phyloP scores from a whole-genome alignment of 306 rosid genomes.

The Vigna trinervia region DNA sequence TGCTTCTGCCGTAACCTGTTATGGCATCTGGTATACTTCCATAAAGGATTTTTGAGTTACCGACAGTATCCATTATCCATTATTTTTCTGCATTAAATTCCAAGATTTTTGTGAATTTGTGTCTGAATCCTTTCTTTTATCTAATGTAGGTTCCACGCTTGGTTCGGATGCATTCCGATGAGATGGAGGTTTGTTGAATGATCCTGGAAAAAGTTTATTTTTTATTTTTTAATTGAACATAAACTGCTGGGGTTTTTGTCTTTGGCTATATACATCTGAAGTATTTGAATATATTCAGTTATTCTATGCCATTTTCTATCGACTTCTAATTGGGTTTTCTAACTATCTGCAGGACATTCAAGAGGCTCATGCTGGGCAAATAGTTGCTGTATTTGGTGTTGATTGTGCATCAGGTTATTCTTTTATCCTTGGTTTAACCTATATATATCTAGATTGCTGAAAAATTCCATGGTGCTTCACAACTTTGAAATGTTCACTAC shows the following conservation, averaged over 20 bases:
- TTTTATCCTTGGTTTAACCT: constrained; percentile 33
- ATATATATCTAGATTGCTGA: constrained; percentile 13
- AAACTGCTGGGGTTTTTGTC: constrained; percentile 20
- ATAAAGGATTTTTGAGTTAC: too few relatives aligned
- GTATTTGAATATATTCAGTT: constrained; percentile 13
- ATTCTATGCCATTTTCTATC: constrained; percentile 4
- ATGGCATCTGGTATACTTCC: too few relatives aligned
- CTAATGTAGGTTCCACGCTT: constrained; percentile 90
- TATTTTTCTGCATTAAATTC: not conserved
- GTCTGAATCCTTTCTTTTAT: constrained; percentile 40
- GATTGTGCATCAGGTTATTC: constrained; percentile 98
- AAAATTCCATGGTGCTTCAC: not conserved
- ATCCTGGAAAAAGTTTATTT: not conserved
- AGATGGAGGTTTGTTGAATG: constrained; percentile 85
- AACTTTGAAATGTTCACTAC: constrained; percentile 13
- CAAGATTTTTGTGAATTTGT: constrained; percentile 31
- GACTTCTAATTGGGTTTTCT: constrained; percentile 22
- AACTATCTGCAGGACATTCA: constrained; percentile 78
- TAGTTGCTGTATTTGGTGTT: constrained; percentile 98
- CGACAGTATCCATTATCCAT: too few relatives aligned
- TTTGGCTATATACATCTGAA: not conserved
- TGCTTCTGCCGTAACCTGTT: too few relatives aligned
- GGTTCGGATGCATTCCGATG: constrained; percentile 96
- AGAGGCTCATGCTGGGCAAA: constrained; percentile 98
- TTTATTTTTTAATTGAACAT: not conserved